phyloP scores from a whole-genome alignment of 352 stramenopile genomes.

The Phytophthora ramorum region DNA sequence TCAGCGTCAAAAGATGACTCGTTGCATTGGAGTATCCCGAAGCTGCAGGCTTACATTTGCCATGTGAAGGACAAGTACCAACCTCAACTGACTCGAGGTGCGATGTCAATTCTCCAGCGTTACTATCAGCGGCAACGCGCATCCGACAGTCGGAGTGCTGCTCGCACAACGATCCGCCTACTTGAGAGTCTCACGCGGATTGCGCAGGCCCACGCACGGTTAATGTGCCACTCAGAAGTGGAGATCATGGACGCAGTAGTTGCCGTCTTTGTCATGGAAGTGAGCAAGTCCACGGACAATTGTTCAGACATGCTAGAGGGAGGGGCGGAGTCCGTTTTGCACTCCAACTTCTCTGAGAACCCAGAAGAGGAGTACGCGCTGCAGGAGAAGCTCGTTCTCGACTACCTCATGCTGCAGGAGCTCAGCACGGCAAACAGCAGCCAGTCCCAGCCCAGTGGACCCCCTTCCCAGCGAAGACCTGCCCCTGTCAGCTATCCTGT shows the following conservation, averaged over 20 bases:
- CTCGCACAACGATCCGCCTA: slow-evolving; percentile 93
- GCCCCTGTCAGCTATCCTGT: slow-evolving; percentile 19
- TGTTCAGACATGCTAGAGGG: slow-evolving; percentile 61
- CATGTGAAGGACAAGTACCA: slow-evolving; percentile 91
- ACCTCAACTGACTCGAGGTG: slow-evolving; percentile 79
- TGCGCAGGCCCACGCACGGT: slow-evolving; percentile 90
- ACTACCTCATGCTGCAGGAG: slow-evolving; percentile 67
- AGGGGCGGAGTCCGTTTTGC: slow-evolving; percentile 67
- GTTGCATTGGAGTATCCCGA: slow-evolving; percentile 86
- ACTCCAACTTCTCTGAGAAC: slow-evolving; percentile 72
- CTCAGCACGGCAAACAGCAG: slow-evolving; percentile 42
- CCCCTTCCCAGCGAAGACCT: background rate
- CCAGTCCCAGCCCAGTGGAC: slow-evolving; percentile 19
- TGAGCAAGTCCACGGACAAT: slow-evolving; percentile 74
- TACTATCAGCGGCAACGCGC: slow-evolving; percentile 91
- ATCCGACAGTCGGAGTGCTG: slow-evolving; percentile 64
- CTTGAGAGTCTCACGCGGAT: slow-evolving; percentile 95
- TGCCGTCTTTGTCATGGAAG: slow-evolving; percentile 81
- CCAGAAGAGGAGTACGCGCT: slow-evolving; percentile 66
- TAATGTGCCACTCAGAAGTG: slow-evolving; percentile 79
- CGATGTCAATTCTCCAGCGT: slow-evolving; percentile 88
- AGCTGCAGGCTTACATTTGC: slow-evolving; percentile 93
- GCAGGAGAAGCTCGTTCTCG: slow-evolving; percentile 76
- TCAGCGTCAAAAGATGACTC: slow-evolving; percentile 17
- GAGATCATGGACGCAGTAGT: slow-evolving; percentile 79